Conservation (phyloP, 371 early-diverging fungal genomes). For the Apophysomyces trapeziformis region DNA sequence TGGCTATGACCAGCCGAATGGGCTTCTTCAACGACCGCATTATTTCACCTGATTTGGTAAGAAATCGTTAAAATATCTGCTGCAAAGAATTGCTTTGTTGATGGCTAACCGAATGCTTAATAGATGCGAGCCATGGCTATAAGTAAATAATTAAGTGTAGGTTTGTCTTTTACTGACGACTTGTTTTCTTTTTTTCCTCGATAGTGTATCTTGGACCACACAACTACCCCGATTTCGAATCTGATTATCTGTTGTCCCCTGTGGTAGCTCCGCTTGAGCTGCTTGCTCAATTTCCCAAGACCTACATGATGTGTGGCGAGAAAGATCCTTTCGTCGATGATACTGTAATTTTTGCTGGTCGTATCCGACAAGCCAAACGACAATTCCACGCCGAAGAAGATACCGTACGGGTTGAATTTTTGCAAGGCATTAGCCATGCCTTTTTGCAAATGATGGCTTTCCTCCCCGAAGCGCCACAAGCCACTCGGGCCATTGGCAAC, state of each 20-base stretch:
- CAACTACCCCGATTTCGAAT: constrained; percentile 74
- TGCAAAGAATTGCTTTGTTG: too few relatives aligned
- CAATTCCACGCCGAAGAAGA: constrained; percentile 30
- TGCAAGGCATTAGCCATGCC: constrained; percentile 93
- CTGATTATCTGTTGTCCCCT: constrained; percentile 87
- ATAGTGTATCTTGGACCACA: constrained; percentile 86
- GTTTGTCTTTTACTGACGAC: neutral
- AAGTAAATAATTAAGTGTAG: constrained; percentile 35
- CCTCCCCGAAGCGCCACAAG: constrained; percentile 83
- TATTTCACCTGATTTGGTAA: constrained; percentile 78
- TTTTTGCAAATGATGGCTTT: constrained; percentile 88
- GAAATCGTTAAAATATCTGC: constrained; percentile 3
- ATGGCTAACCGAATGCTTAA: too few relatives aligned
- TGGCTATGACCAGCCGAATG: constrained; percentile 89
- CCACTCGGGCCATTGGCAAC: constrained; percentile 65
- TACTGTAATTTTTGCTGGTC: constrained; percentile 89
- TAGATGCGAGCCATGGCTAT: constrained; percentile 92
- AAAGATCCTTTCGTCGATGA: constrained; percentile 97
- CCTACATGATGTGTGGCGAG: constrained; percentile 92
- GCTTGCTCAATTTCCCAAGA: constrained; percentile 88
- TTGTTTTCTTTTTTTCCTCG: neutral
- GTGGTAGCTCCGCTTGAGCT: constrained; percentile 87
- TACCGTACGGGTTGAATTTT: constrained; percentile 63
- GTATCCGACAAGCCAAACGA: constrained; percentile 80
- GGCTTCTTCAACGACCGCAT: constrained; percentile 86